Conservation (phyloP, 306 rosid species). For the Geum urbanum region DNA sequence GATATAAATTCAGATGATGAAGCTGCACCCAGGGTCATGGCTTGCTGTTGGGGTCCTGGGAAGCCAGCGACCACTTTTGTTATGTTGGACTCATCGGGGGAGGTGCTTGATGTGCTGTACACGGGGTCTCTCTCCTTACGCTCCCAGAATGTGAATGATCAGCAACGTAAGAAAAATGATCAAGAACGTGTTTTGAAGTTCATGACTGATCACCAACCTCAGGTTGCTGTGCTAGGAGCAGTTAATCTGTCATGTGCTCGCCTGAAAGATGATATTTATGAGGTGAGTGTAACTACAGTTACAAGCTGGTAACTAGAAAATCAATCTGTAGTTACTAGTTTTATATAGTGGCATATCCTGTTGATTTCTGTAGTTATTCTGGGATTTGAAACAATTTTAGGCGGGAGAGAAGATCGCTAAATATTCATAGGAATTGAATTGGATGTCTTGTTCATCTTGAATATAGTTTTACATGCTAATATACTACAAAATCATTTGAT, state of each 20-base stretch:
- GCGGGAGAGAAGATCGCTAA: neutral
- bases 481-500: neutral
- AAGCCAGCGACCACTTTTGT: constrained; percentile 95
- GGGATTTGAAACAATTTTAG: neutral
- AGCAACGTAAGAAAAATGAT: constrained; percentile 86
- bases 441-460: neutral
- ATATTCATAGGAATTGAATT: neutral
- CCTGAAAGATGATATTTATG: constrained; percentile 89
- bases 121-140: constrained; percentile 81
- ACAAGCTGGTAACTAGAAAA: neutral
- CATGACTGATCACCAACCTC: constrained; percentile 99
- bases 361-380: neutral
- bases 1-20: constrained; percentile 81
- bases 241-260: constrained; percentile 86
- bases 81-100: constrained; percentile 94
- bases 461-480: neutral
- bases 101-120: constrained; percentile 87
- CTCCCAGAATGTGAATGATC: constrained; percentile 74
- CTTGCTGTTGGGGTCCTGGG: constrained; percentile 99
- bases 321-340: neutral
- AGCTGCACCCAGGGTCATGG: constrained; percentile 96
- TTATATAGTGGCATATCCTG: neutral
- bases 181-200: constrained; percentile 93
- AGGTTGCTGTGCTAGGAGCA: constrained; percentile 94
- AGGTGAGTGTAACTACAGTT: constrained; percentile 45